A percentile compares a stretch with the other conserved stretches of the same genome.
Evolutionary conservation across 2,329 filamentous ascomycete species (phyloP).

Genomic region (Epichloe glyceriae): DNA sequence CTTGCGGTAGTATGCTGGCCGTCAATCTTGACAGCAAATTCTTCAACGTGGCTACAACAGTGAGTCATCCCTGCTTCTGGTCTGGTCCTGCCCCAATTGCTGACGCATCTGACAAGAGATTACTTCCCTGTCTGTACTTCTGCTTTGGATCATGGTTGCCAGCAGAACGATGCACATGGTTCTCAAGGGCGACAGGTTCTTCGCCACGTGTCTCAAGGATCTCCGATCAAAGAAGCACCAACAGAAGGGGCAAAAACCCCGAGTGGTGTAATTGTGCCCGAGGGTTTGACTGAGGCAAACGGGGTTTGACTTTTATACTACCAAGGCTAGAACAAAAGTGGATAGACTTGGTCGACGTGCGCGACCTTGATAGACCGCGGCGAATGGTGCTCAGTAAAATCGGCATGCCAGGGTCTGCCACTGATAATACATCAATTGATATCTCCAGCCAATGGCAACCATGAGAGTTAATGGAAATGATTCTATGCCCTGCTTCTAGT

Average conservation of each 20-base stretch:
- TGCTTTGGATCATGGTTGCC: conserved; percentile 30
- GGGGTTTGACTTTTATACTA: too few relatives aligned
- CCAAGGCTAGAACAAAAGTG: background rate
- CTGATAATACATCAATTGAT: background rate
- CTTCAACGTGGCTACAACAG: conserved; percentile 27
- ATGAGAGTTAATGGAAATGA: background rate
- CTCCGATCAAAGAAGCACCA: conserved; percentile 20
- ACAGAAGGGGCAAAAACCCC: background rate
- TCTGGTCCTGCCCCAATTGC: background rate
- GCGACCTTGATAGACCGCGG: background rate
- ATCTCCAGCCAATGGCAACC: background rate
- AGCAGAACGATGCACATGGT: conserved; percentile 24
- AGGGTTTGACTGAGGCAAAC: too few relatives aligned
- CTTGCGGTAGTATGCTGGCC: conserved; percentile 27
- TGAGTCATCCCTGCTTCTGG: conserved; percentile 8
- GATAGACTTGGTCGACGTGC: background rate
- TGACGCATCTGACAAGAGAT: conserved; percentile 16
- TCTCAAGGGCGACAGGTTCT: conserved; percentile 29
- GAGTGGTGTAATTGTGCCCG: conserved; percentile 12
- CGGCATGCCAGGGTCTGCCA: background rate
- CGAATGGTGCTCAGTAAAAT: background rate
- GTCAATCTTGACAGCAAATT: conserved; percentile 29
- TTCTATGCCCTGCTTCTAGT: background rate
- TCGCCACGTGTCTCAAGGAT: conserved; percentile 30
- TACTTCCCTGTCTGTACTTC: conserved; percentile 26